Percentiles rank a stretch among this genome's conserved stretches.
phyloP scores from a whole-genome alignment of 2,329 filamentous ascomycete species.

The Colletotrichum echinochloae region DNA sequence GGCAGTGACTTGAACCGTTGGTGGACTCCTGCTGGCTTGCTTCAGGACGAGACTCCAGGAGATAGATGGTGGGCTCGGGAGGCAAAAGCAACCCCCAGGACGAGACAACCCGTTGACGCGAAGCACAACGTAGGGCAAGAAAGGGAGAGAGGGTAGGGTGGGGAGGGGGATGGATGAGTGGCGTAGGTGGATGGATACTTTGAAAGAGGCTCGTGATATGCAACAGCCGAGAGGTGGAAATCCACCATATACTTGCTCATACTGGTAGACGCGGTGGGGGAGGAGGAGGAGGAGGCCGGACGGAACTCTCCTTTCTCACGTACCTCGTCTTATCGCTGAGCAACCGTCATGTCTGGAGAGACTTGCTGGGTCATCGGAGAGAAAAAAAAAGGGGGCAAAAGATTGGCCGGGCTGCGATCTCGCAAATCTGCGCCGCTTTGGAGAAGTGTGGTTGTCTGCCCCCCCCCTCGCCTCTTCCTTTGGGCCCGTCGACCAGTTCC shows the following conservation, averaged over 20 bases:
- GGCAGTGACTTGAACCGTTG: background rate
- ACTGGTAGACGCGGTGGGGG: conserved; percentile 7
- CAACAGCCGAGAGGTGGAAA: conserved; percentile 25
- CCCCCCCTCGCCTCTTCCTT: conserved; percentile 10
- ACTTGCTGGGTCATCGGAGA: conserved; percentile 10
- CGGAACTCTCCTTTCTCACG: conserved; percentile 19
- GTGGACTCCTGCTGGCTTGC: conserved; percentile 12
- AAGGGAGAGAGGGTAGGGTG: background rate
- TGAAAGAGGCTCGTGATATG: conserved; percentile 23
- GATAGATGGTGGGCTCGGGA: background rate
- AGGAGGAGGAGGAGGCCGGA: conserved; percentile 1
- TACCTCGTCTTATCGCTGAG: background rate
- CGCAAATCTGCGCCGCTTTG: conserved; percentile 34
- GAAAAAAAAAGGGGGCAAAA: conserved; percentile 13
- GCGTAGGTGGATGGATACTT: conserved; percentile 14
- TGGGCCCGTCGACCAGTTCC: conserved; percentile 21
- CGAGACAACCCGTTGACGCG: conserved; percentile 25
- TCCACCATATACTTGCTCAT: conserved; percentile 9
- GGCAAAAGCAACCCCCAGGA: conserved; percentile 4
- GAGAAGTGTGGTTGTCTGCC: background rate
- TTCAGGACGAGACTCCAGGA: conserved; percentile 29
- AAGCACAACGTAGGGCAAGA: conserved; percentile 2
- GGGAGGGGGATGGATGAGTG: too few species aligned
- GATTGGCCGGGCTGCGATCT: conserved; percentile 33
- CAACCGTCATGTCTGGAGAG: conserved; percentile 12